phyloP scores from a whole-genome alignment of 768 basidiomycete species.

The Suillus paluster region DNA sequence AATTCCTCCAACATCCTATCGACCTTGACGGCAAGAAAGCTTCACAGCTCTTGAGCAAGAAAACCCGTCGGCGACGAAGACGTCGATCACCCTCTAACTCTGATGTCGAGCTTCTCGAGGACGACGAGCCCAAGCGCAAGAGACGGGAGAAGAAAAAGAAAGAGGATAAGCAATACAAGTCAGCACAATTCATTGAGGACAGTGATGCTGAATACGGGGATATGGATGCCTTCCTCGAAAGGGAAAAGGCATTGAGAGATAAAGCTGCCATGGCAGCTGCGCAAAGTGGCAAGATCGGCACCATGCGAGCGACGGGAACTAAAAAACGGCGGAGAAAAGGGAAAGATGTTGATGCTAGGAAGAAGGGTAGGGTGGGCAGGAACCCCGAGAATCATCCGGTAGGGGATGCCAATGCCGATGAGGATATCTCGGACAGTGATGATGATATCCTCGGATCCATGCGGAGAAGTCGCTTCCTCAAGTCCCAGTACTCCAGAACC shows the following conservation, averaged over 20 bases:
- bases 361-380: constrained; percentile 35
- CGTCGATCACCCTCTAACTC: constrained; percentile 53
- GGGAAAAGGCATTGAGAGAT: constrained; percentile 67
- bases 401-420: constrained; percentile 29
- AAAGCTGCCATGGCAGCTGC: constrained; percentile 52
- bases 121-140: constrained; percentile 39
- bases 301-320: constrained; percentile 53
- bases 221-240: constrained; percentile 81
- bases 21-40: constrained; percentile 81
- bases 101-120: constrained; percentile 40
- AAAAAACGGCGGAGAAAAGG: constrained; percentile 59
- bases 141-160: constrained; percentile 58
- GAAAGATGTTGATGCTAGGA: constrained; percentile 50
- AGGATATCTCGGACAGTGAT: constrained; percentile 25
- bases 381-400: constrained; percentile 34
- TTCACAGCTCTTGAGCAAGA: constrained; percentile 70
- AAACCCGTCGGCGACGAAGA: constrained; percentile 54
- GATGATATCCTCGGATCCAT: constrained; percentile 26
- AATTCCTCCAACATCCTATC: constrained; percentile 82
- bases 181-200: constrained; percentile 90
- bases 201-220: constrained; percentile 84
- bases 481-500: constrained; percentile 22
- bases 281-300: constrained; percentile 42
- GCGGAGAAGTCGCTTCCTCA: constrained; percentile 31
- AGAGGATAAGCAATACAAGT: constrained; percentile 80